Evolutionary conservation across 495 filamentous ascomycete genomes (phyloP).

Genomic region (Tuber indicum): DNA sequence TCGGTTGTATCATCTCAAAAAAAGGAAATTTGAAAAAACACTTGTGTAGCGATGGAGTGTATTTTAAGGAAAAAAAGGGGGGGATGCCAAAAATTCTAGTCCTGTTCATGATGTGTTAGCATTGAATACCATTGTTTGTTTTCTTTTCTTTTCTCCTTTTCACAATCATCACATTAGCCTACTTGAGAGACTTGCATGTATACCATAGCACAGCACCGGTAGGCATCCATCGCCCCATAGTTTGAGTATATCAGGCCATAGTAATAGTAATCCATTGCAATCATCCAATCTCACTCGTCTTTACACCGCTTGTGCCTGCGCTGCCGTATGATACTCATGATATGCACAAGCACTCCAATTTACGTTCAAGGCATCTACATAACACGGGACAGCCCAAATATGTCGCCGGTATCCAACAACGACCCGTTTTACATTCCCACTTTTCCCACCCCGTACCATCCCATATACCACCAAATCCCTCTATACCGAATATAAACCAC

Average conservation of each 20-base stretch:
- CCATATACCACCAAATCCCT: neutral
- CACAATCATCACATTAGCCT: neutral
- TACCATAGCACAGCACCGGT: neutral
- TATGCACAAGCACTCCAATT: neutral
- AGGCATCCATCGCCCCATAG: neutral
- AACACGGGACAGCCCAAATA: neutral
- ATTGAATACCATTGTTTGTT: neutral
- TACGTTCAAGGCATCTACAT: neutral
- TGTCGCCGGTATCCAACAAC: neutral
- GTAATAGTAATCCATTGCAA: neutral
- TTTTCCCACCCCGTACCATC: neutral
- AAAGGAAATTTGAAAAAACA: neutral
- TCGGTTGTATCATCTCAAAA: neutral
- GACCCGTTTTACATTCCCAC: neutral
- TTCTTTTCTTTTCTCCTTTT: neutral
- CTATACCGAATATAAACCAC: neutral
- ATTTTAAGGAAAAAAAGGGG: neutral
- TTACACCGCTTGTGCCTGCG: neutral
- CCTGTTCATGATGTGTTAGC: neutral
- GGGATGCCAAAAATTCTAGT: neutral
- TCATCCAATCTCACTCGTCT: neutral
- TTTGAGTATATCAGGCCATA: neutral
- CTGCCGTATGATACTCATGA: neutral
- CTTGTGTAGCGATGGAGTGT: neutral
- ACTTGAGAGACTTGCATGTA: neutral